phyloP scores from a whole-genome alignment of 2,329 filamentous ascomycete species.

The Arthrobotrys entomopaga region DNA sequence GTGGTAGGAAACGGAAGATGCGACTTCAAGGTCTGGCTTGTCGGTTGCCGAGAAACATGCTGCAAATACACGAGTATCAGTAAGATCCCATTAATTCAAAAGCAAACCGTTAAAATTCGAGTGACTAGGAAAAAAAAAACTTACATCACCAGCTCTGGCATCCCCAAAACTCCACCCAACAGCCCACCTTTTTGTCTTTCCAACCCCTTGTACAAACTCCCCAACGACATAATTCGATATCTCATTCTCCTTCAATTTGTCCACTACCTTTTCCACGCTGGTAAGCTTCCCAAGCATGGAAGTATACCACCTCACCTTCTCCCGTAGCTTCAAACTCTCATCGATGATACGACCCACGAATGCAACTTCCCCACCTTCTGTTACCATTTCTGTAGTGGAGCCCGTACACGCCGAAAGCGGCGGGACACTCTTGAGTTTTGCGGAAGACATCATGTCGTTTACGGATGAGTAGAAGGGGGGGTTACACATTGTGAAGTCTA shows the following conservation, averaged over 20 bases:
- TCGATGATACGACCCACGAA: conserved; percentile 78
- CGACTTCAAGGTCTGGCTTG: conserved; percentile 20
- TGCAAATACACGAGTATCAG: neutral
- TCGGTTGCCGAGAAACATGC: conserved; percentile 48
- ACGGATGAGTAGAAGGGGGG: conserved; percentile 90
- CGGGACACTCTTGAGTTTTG: conserved; percentile 72
- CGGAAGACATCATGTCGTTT: conserved; percentile 74
- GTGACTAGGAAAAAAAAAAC: neutral
- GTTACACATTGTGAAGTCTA: conserved; percentile 93
- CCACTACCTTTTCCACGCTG: conserved; percentile 73
- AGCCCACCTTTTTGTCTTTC: conserved; percentile 83
- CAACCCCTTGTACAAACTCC: conserved; percentile 77
- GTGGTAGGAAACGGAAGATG: conserved; percentile 49
- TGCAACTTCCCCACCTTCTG: conserved; percentile 76
- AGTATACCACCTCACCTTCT: conserved; percentile 84
- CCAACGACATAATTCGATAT: conserved; percentile 85
- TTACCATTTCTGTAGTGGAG: conserved; percentile 83
- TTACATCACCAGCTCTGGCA: conserved; percentile 69
- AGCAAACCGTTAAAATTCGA: conserved; percentile 1
- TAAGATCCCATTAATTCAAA: neutral
- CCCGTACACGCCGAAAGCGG: conserved; percentile 77
- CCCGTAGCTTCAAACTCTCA: conserved; percentile 70
- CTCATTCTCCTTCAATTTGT: conserved; percentile 68
- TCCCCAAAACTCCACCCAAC: conserved; percentile 85
- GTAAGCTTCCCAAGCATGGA: conserved; percentile 86